These are phyloP conservation scores for Spathaspora sp. DNA, from an alignment of 805 yeast species.

Conservation along the genomic window DNA sequence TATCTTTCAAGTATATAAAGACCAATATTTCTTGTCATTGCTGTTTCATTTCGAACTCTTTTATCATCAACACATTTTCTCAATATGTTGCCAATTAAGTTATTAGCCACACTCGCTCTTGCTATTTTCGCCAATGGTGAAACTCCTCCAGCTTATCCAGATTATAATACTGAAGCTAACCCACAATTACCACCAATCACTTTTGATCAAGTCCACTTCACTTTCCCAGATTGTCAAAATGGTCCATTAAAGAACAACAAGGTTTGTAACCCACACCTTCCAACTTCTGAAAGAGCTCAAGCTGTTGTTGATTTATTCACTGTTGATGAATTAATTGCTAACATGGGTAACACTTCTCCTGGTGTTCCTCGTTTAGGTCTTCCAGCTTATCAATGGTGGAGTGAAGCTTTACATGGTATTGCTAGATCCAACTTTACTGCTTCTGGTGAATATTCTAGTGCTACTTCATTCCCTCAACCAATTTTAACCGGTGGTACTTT, in stretches of 20 bases:
- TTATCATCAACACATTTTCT: constrained; percentile 1
- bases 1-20: neutral
- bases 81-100: constrained; percentile 3
- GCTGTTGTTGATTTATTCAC: constrained; percentile 4
- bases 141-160: constrained; percentile 4
- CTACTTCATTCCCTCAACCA: constrained; percentile 7
- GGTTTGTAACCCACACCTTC: constrained; percentile 2
- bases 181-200: constrained; percentile 6
- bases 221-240: constrained; percentile 6
- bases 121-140: neutral
- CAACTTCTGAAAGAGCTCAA: constrained; percentile 2
- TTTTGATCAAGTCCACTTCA: constrained; percentile 1
- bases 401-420: constrained; percentile 7
- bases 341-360: constrained; percentile 6
- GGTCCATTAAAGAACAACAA: constrained; percentile 5
- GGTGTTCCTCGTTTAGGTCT: constrained; percentile 5
- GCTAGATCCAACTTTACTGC: constrained; percentile 2
- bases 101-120: constrained; percentile 2
- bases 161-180: constrained; percentile 4
- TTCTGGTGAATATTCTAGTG: neutral
- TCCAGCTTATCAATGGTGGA: constrained; percentile 7
- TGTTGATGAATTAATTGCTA: constrained; percentile 1
- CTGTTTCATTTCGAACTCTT: neutral
- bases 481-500: constrained; percentile 5
- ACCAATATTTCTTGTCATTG: neutral